Evolutionary conservation across 75 land plant species (phyloP), one percentile per base, ranked within the genome.

Genomic region (Cryptomeria japonica): DNA sequence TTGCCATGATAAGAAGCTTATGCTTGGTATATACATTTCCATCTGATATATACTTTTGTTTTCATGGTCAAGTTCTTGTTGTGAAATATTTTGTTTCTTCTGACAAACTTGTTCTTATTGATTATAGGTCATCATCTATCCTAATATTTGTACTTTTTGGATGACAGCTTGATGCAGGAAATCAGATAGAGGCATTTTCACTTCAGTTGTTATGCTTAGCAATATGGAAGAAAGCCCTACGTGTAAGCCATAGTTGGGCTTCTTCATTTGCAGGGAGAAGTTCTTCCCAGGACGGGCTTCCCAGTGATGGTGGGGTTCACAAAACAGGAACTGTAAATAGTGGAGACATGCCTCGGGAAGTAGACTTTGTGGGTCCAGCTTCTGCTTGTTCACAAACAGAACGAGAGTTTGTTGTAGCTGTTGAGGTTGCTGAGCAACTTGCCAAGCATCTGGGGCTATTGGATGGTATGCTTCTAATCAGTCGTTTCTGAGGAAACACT

Each of bases 151-250:
- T n/a, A 28, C n/a, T 34, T 56, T 46, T 88, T 38, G 3, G 16
- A 42, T 87, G 58, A 68, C 87, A 96, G 96, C 84, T 93, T 86
- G 92, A 83, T 25, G 73, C 87, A 39, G 93, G 93, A 10, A 93
- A 84, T 64, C 87, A 87, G 14, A 82, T 95, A 42, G 97, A 96
- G 89, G 96, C 98, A 36, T 95, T 98, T 84, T 94, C 99, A 80
- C 88, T 97, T 72, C 97, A 97, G 93, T 91, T 98, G 72, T 93
- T 98, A 11, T 88, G 96, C 85, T 92, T 97, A 86, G 99, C 97
- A 34, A 91, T 95, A 36, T 97, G 99, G 99, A 98, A 95, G 92
- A 95, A 98, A 86, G 98, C 98, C 38, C 78, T 98, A 87, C 88
- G 92, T 85, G 94, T 97, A 36, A 95, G 95, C 89, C 95, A 95